Percentiles rank a stretch among this genome's conserved stretches.
These are phyloP conservation scores for Vicia sativa DNA, from an alignment of 306 rosid species.

Conservation along the genomic window DNA sequence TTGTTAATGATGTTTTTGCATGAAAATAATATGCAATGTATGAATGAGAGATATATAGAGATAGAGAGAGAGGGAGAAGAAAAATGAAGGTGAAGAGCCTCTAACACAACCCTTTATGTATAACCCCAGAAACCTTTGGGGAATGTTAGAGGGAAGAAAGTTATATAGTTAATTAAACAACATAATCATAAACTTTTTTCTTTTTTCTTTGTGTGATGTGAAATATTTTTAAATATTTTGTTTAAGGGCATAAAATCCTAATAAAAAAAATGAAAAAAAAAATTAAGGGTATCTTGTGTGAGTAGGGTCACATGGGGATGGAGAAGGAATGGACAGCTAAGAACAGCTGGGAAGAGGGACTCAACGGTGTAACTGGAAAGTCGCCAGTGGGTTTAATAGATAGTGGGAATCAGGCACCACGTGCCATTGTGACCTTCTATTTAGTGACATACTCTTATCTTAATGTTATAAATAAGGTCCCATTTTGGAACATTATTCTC, in stretches of 20 bases:
- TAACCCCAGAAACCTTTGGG: constrained; percentile 29
- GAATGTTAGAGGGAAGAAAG: constrained; percentile 41
- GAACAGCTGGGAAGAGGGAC: constrained; percentile 79
- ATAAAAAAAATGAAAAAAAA: constrained; percentile 10
- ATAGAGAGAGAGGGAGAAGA: constrained; percentile 21
- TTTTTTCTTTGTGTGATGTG: neutral
- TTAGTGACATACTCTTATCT: constrained; percentile 42
- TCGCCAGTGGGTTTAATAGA: constrained; percentile 55
- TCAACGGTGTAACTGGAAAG: constrained; percentile 92
- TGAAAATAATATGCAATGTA: constrained; percentile 2
- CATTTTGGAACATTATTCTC: constrained; percentile 14
- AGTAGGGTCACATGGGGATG: constrained; percentile 65
- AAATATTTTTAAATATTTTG: constrained; percentile 2
- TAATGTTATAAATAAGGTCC: constrained; percentile 21
- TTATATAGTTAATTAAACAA: constrained; percentile 19
- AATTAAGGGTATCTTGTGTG: constrained; percentile 36
- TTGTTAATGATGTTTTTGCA: constrained; percentile 13
- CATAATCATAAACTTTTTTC: constrained; percentile 4
- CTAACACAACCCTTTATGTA: constrained; percentile 33
- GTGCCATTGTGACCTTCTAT: constrained; percentile 66
- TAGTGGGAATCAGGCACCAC: constrained; percentile 74
- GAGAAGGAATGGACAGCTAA: constrained; percentile 73
- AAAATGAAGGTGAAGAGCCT: constrained; percentile 36
- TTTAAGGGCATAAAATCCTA: constrained; percentile 24
- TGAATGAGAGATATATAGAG: constrained; percentile 9